Conservation (phyloP, 2,329 filamentous ascomycete species). For the Colletotrichum musicola region DNA sequence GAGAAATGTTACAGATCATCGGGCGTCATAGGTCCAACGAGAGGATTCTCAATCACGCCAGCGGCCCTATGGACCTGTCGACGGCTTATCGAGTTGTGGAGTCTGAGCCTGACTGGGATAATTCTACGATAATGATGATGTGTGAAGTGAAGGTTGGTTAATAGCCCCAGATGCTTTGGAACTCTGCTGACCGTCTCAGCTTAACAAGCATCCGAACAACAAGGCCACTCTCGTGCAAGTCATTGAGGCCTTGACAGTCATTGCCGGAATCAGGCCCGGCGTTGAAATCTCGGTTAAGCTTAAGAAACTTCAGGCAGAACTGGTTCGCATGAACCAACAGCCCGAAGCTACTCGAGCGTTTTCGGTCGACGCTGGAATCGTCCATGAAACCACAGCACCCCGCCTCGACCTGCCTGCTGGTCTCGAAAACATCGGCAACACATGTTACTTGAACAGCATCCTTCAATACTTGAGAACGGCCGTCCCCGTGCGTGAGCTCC, state of each 20-base stretch:
- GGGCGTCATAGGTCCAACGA: constrained; percentile 36
- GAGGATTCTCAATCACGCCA: constrained; percentile 23
- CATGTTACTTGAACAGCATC: constrained; percentile 97
- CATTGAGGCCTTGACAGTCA: constrained; percentile 31
- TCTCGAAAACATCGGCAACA: constrained; percentile 94
- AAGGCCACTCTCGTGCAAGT: constrained; percentile 10
- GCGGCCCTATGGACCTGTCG: constrained; percentile 28
- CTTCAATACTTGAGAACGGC: constrained; percentile 96
- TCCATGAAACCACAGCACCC: constrained; percentile 31
- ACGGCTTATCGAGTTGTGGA: constrained; percentile 33
- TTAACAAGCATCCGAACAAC: constrained; percentile 30
- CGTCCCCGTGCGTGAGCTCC: constrained; percentile 81
- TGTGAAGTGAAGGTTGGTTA: constrained; percentile 31
- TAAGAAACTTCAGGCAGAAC: background rate
- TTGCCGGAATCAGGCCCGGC: constrained; percentile 25
- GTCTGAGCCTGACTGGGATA: constrained; percentile 20
- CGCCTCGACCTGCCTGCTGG: constrained; percentile 78
- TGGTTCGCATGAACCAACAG: background rate
- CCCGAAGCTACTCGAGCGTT: background rate
- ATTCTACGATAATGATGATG: constrained; percentile 30
- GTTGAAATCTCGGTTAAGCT: constrained; percentile 11
- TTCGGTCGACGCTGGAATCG: background rate
- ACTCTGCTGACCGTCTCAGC: background rate
- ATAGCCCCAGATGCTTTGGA: background rate
- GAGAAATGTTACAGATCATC: constrained; percentile 42